These are phyloP conservation scores for Leccinellum luteum DNA, from an alignment of 768 basidiomycete genomes.

Conservation along the genomic window DNA sequence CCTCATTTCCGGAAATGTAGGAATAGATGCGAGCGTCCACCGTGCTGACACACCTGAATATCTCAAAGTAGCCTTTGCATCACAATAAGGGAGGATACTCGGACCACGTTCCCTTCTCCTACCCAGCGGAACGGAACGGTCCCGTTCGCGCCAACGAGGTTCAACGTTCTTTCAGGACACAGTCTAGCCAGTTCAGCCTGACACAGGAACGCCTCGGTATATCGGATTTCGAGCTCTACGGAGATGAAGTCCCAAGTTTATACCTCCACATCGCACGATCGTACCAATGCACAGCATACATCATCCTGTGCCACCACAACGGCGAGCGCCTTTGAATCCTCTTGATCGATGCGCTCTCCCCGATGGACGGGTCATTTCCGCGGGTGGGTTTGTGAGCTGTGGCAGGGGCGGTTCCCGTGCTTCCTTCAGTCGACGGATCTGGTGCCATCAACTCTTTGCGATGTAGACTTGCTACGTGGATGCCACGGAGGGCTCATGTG, in stretches of 20 bases:
- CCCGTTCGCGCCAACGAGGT: constrained; percentile 5
- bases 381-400: constrained; percentile 6
- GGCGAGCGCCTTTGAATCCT: constrained; percentile 7
- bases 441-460: constrained; percentile 3
- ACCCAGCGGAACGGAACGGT: constrained; percentile 15
- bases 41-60: constrained; percentile 10
- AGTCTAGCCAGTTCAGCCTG: constrained; percentile 26
- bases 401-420: constrained; percentile 4
- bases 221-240: constrained; percentile 24
- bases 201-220: constrained; percentile 29
- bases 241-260: constrained; percentile 25
- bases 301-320: constrained; percentile 9
- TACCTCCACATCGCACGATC: constrained; percentile 27
- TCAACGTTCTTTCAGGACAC: constrained; percentile 15
- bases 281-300: constrained; percentile 15
- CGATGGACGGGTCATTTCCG: constrained; percentile 24
- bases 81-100: constrained; percentile 9
- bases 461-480: constrained; percentile 7
- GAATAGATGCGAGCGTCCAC: background rate
- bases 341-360: constrained; percentile 14
- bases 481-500: constrained; percentile 2
- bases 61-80: constrained; percentile 13
- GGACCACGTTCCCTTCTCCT: constrained; percentile 8
- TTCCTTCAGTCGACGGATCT: constrained; percentile 10
- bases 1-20: constrained; percentile 19